These are phyloP conservation scores for Saturnispora diversa DNA, from an alignment of 805 yeast species.

Conservation along the genomic window DNA sequence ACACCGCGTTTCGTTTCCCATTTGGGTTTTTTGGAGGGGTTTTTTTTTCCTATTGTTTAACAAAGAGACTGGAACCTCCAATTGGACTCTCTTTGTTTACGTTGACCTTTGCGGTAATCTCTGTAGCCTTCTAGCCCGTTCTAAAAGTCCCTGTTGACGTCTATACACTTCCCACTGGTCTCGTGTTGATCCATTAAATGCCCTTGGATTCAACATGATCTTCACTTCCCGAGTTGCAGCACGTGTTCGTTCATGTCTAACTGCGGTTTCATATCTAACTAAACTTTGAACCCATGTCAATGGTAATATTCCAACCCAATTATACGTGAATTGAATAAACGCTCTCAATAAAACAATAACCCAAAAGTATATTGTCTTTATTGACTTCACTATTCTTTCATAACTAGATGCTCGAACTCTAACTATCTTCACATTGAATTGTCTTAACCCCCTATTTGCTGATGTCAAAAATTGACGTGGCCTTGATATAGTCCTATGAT, in stretches of 20 bases:
- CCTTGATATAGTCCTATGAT: conserved; percentile 70
- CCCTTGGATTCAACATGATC: conserved; percentile 70
- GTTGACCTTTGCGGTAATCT: neutral
- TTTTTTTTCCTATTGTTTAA: conserved; percentile 13
- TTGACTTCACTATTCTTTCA: conserved; percentile 8
- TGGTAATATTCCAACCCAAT: conserved; percentile 5
- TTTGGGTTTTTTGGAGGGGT: neutral
- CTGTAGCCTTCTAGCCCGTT: conserved; percentile 51
- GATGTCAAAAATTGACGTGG: conserved; percentile 72
- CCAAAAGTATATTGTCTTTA: conserved; percentile 5
- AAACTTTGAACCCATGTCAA: conserved; percentile 7
- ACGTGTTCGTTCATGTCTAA: conserved; percentile 11
- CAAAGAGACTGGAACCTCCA: conserved; percentile 22
- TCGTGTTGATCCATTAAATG: conserved; percentile 72
- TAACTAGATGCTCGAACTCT: conserved; percentile 36
- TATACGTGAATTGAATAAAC: conserved; percentile 6
- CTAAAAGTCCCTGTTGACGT: conserved; percentile 88
- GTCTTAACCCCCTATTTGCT: conserved; percentile 86
- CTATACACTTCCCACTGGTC: conserved; percentile 95
- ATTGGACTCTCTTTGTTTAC: neutral
- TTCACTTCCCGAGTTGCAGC: conserved; percentile 39
- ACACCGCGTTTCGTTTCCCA: neutral
- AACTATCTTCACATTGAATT: conserved; percentile 70
- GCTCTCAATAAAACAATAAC: neutral
- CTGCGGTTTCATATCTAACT: conserved; percentile 3